A percentile compares a stretch with the other conserved stretches of the same genome.
phyloP scores from a whole-genome alignment of 176 grass and related monocot genomes.

The Hyparrhenia diplandra region DNA sequence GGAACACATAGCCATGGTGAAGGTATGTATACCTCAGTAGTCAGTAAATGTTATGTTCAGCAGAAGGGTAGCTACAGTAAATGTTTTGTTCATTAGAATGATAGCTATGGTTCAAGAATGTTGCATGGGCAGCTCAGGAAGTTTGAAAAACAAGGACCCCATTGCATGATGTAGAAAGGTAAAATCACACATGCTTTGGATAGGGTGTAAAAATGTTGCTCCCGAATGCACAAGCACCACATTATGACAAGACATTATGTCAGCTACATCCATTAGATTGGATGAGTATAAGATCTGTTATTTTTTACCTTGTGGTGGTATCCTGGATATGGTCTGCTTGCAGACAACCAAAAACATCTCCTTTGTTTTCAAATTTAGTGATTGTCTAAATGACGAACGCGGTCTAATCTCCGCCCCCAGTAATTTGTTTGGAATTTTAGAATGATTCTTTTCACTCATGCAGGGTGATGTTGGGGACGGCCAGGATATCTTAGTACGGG shows the following conservation, averaged over 20 bases:
- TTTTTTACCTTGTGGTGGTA: not conserved
- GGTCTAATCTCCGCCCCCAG: not conserved
- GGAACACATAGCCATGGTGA: slow-evolving; percentile 99
- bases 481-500: slow-evolving; percentile 82
- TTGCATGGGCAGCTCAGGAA: not conserved
- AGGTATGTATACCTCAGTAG: slow-evolving; percentile 44
- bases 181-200: not conserved
- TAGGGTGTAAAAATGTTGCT: not conserved
- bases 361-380: not conserved
- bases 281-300: slow-evolving; percentile 4
- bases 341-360: not conserved
- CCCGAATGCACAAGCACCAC: not conserved
- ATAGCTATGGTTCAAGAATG: not conserved
- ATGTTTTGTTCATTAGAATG: not conserved
- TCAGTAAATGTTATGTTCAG: not conserved
- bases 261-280: not conserved
- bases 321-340: not conserved
- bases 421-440: not conserved
- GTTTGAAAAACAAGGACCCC: not conserved
- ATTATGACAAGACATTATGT: not conserved
- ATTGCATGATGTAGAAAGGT: not conserved
- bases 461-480: slow-evolving; percentile 98
- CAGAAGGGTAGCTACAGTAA: not conserved
- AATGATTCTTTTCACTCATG: slow-evolving; percentile 23
- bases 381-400: slow-evolving; percentile 10